Evolutionary conservation across 2,329 filamentous ascomycete species (phyloP).

Genomic region (Fusarium begoniae): DNA sequence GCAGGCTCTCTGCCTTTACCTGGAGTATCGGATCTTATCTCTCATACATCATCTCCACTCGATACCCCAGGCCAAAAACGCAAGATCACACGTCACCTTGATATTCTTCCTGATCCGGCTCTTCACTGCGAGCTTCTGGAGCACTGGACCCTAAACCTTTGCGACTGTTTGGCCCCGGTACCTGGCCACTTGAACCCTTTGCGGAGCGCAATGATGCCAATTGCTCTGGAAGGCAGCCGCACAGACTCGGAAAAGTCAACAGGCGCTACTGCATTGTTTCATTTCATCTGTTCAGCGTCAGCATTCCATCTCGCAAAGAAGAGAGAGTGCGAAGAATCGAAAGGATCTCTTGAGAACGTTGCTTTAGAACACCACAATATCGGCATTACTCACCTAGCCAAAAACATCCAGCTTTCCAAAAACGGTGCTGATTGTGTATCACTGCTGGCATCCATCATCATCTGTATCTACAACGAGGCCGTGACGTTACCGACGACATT

Average conservation of each 20-base stretch:
- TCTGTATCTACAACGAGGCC: conserved; percentile 40
- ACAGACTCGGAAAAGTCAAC: conserved; percentile 33
- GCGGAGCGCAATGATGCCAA: conserved; percentile 38
- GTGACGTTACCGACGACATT: conserved; percentile 37
- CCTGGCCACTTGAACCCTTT: conserved; percentile 35
- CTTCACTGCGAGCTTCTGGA: conserved; percentile 35
- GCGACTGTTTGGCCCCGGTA: conserved; percentile 36
- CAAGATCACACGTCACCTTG: conserved; percentile 23
- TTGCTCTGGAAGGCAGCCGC: conserved; percentile 36
- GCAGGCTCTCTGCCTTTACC: neutral
- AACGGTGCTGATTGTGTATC: conserved; percentile 35
- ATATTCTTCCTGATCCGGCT: conserved; percentile 29
- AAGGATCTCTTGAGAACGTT: conserved; percentile 30
- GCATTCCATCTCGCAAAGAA: conserved; percentile 36
- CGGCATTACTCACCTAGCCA: conserved; percentile 37
- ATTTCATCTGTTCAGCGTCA: conserved; percentile 39
- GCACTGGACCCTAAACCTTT: conserved; percentile 38
- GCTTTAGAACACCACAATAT: conserved; percentile 40
- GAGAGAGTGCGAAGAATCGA: conserved; percentile 8
- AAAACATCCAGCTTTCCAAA: conserved; percentile 37
- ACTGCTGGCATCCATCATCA: conserved; percentile 31
- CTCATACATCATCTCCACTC: neutral
- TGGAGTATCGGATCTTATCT: neutral
- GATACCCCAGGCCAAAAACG: neutral
- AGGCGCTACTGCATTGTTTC: conserved; percentile 33